phyloP scores from a whole-genome alignment of 306 rosid species.

The Castanea mollissima region DNA sequence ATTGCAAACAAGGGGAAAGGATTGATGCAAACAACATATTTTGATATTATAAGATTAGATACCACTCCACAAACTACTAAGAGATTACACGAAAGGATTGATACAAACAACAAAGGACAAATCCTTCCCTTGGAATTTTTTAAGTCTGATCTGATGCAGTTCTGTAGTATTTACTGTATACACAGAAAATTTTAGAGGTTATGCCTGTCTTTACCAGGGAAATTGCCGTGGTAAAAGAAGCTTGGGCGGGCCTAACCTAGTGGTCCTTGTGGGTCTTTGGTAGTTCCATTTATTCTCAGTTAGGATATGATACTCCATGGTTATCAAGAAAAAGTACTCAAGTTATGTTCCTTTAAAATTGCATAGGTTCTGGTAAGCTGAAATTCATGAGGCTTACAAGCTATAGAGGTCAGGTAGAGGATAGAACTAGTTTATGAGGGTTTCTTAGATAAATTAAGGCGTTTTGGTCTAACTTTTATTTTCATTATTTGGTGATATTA shows the following conservation, averaged over 20 bases:
- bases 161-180: not conserved
- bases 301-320: not conserved
- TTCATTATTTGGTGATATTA: not conserved
- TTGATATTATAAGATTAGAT: too few relatives aligned
- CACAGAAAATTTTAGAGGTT: too few relatives aligned
- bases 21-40: too few relatives aligned
- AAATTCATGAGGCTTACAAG: not conserved
- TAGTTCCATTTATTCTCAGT: not conserved
- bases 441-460: not conserved
- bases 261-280: too few relatives aligned
- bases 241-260: too few relatives aligned
- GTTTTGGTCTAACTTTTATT: not conserved
- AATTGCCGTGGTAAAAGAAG: too few relatives aligned
- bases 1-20: too few relatives aligned
- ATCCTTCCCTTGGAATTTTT: not conserved
- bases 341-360: not conserved
- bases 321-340: not conserved
- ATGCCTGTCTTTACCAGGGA: too few relatives aligned
- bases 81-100: too few relatives aligned
- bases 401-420: not conserved
- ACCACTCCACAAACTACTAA: too few relatives aligned
- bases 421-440: not conserved
- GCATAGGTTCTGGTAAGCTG: not conserved
- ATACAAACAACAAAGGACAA: not conserved
- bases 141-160: not conserved